These are phyloP conservation scores for Amphicarpaea edgeworthii DNA, from an alignment of 306 rosid species.

Conservation along the genomic window DNA sequence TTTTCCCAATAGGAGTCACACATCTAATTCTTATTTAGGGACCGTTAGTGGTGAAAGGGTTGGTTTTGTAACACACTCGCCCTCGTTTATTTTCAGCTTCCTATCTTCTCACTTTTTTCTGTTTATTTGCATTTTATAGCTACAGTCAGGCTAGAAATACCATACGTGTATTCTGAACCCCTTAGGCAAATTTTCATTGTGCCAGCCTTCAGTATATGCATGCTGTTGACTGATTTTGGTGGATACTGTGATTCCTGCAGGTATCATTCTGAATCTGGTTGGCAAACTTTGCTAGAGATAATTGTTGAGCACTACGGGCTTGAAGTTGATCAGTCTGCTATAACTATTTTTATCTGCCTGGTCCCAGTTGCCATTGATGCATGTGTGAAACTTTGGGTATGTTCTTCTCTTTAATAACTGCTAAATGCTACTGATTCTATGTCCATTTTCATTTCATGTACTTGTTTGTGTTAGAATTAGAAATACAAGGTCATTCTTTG, in stretches of 20 bases:
- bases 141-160: no score
- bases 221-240: constrained; percentile 38
- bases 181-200: background rate
- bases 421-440: constrained; percentile 27
- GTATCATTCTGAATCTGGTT: constrained; percentile 98
- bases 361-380: constrained; percentile 88
- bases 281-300: constrained; percentile 90
- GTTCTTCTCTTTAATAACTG: constrained; percentile 42
- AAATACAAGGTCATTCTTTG: constrained; percentile 19
- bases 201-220: background rate
- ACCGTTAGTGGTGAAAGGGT: no score
- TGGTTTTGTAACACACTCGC: no score
- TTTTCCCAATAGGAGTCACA: no score
- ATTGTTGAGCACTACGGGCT: constrained; percentile 90
- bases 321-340: constrained; percentile 75
- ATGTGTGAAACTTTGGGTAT: constrained; percentile 95
- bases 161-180: no score
- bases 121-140: no score
- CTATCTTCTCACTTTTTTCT: no score
- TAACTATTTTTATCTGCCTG: constrained; percentile 81
- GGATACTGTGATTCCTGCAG: constrained; percentile 57
- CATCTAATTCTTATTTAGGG: no score
- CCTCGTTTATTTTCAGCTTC: no score
- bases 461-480: constrained; percentile 28
- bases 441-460: constrained; percentile 22